A percentile compares a stretch with the other conserved stretches of the same genome.
These are phyloP conservation scores for Gypsophila paniculata DNA, from an alignment of 179 eudicot species.

Conservation along the genomic window DNA sequence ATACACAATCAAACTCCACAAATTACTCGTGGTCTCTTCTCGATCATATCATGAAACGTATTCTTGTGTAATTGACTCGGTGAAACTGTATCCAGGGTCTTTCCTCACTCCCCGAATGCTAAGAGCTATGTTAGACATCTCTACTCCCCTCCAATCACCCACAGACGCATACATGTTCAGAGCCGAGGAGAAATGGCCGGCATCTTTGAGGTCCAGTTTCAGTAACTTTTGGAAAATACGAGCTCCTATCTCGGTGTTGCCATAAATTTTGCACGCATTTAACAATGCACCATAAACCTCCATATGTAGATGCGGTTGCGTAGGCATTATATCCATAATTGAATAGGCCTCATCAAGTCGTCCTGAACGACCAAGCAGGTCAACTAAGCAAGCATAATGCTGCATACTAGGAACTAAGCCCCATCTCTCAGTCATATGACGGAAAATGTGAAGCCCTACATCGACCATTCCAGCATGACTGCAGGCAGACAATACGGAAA, in stretches of 20 bases:
- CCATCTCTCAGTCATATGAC: constrained; percentile 27
- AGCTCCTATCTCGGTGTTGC: constrained; percentile 32
- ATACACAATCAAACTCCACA: constrained; percentile 3
- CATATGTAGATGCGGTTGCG: constrained; percentile 24
- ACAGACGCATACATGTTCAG: constrained; percentile 34
- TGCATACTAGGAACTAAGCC: constrained; percentile 32
- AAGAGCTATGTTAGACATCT: constrained; percentile 25
- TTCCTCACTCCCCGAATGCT: constrained; percentile 31
- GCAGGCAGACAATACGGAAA: constrained; percentile 41
- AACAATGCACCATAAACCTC: constrained; percentile 42
- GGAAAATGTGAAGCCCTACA: constrained; percentile 35
- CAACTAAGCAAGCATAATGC: constrained; percentile 50
- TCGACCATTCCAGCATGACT: constrained; percentile 49
- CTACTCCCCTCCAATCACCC: constrained; percentile 29
- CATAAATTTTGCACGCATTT: constrained; percentile 39
- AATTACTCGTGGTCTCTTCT: not conserved
- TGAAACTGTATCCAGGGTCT: constrained; percentile 42
- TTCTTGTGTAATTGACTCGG: constrained; percentile 25
- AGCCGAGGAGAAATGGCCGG: constrained; percentile 30
- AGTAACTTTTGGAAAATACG: constrained; percentile 27
- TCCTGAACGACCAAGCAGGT: constrained; percentile 51
- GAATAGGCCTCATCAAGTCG: constrained; percentile 35
- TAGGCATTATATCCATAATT: constrained; percentile 35
- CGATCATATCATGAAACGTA: constrained; percentile 20
- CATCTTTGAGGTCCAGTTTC: constrained; percentile 21